A percentile compares a stretch with the other conserved stretches of the same genome.
Evolutionary conservation across 1,284 basidiomycete genomes (phyloP).

Genomic region (Coniophora puteana): DNA sequence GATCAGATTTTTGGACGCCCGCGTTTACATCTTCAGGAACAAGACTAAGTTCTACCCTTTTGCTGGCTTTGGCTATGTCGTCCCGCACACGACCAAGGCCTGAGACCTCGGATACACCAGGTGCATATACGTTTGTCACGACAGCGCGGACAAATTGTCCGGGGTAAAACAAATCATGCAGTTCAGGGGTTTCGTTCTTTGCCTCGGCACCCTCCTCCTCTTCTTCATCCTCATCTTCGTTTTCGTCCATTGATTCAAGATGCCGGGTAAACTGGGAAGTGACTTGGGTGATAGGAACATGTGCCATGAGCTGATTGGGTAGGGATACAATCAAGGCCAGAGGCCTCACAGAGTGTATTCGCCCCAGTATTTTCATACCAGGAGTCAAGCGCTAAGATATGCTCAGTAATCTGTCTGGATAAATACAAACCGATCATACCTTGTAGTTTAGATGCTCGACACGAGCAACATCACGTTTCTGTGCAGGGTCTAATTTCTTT

Average conservation of each 20-base stretch:
- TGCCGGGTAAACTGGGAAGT: slow-evolving; percentile 79
- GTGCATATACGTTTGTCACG: slow-evolving; percentile 63
- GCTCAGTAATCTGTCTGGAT: slow-evolving; percentile 1
- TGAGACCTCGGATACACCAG: slow-evolving; percentile 56
- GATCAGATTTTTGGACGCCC: slow-evolving; percentile 77
- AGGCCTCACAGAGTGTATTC: slow-evolving; percentile 85
- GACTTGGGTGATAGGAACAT: slow-evolving; percentile 94
- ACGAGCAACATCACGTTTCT: slow-evolving; percentile 52
- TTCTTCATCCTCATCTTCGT: slow-evolving; percentile 44
- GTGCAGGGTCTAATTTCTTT: slow-evolving; percentile 28
- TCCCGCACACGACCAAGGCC: slow-evolving; percentile 60
- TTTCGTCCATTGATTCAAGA: slow-evolving; percentile 61
- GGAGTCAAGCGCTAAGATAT: slow-evolving; percentile 65
- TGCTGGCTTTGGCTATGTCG: slow-evolving; percentile 62
- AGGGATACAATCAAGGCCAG: slow-evolving; percentile 91
- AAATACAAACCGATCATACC: slow-evolving; percentile 36
- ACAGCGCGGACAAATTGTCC: slow-evolving; percentile 87
- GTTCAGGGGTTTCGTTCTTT: slow-evolving; percentile 51
- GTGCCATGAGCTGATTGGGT: slow-evolving; percentile 92
- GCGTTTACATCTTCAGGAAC: slow-evolving; percentile 84
- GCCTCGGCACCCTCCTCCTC: slow-evolving; percentile 39
- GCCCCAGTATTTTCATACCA: slow-evolving; percentile 86
- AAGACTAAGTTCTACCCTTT: slow-evolving; percentile 86
- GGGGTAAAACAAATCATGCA: slow-evolving; percentile 73
- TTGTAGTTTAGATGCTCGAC: slow-evolving; percentile 96